These are phyloP conservation scores for Colletotrichum nymphaeae DNA, from an alignment of 2,329 filamentous ascomycete genomes.

Conservation along the genomic window DNA sequence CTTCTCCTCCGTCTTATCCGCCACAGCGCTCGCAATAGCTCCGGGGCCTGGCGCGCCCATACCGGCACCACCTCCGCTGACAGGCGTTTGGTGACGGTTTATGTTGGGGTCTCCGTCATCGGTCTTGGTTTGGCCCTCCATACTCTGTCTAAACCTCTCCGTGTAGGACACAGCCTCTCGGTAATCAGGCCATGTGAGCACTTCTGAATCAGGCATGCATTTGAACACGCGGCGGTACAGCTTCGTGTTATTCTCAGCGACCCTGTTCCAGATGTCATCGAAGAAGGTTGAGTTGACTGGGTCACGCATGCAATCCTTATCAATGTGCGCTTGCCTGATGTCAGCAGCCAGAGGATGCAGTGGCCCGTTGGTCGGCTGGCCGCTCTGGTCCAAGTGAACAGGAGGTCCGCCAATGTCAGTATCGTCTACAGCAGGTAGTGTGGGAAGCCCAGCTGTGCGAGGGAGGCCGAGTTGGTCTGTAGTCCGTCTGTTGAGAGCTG, in stretches of 20 bases:
- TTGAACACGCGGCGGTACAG: slow-evolving; percentile 94
- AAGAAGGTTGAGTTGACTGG: slow-evolving; percentile 86
- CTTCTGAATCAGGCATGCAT: slow-evolving; percentile 96
- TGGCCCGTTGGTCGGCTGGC: slow-evolving; percentile 55
- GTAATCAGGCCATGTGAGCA: slow-evolving; percentile 93
- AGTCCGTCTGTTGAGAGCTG: slow-evolving; percentile 67
- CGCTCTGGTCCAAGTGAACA: slow-evolving; percentile 64
- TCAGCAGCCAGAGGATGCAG: slow-evolving; percentile 71
- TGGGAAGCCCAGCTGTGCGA: slow-evolving; percentile 75
- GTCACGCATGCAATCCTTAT: slow-evolving; percentile 94
- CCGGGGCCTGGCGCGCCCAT: slow-evolving; percentile 56
- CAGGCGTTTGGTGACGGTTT: slow-evolving; percentile 44
- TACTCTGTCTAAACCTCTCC: slow-evolving; percentile 78
- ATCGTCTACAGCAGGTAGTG: slow-evolving; percentile 78
- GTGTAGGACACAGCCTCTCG: slow-evolving; percentile 84
- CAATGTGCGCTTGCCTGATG: slow-evolving; percentile 78
- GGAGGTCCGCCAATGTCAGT: slow-evolving; percentile 84
- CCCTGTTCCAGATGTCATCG: slow-evolving; percentile 86
- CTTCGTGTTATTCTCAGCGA: slow-evolving; percentile 95
- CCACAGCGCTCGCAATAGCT: slow-evolving; percentile 48
- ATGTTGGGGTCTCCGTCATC: slow-evolving; percentile 62
- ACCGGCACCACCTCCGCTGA: slow-evolving; percentile 50
- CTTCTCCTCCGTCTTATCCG: slow-evolving; percentile 49
- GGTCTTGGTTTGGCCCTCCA: slow-evolving; percentile 65
- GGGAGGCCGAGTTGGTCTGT: slow-evolving; percentile 77